Evolutionary conservation across 176 grass and related monocot genomes (phyloP), one percentile per base, ranked within the genome.

Genomic region (Elaeis guineensis): DNA sequence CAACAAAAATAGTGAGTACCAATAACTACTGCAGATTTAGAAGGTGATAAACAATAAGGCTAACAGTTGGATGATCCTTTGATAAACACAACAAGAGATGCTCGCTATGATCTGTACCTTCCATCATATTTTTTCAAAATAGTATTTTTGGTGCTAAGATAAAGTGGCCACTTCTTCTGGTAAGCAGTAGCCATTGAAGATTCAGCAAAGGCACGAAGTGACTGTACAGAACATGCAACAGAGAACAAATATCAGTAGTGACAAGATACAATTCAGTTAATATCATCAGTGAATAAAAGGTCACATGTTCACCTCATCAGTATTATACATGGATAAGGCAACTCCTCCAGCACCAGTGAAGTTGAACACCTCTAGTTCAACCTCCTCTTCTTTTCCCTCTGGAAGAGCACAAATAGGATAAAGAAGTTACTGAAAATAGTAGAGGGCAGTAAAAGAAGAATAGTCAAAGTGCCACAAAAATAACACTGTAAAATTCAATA

Each of bases 131-230:
- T 95, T 59, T 90, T 95, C 60, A 95, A 76, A 63, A 95, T 95
- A 64, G 90, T 95, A 63, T 95, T 95, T 67, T 95, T 95, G 16
- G 90, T 95, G 63, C 90, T 95, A 70, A 95, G 90, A 79, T 95
- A 95, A 75, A 95, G 83, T 55, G 90, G 90, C 90, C 86, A 90
- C 74, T 80, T 84, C 68, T 95, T 95, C 59, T 97, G 83, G 66
- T 82, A 88, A 69, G 87, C 87, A 70, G 80, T 78, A 62, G 66
- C 78, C 87, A 88, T 97, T 48, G 87, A 91, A 72, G 92, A 80
- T 19, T 88, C 81, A 63, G 92, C 87, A 68, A 97, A 97, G 59
- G 87, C 75, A 49, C 25, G 55, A 72, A 97, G 85, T 19, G 92
- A 97, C 92, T 97, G 52, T 71, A 55, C 28, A 39, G 58, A 25